phyloP scores from a whole-genome alignment of 441 rosid species.

The Euphorbia schlechtendalii region DNA sequence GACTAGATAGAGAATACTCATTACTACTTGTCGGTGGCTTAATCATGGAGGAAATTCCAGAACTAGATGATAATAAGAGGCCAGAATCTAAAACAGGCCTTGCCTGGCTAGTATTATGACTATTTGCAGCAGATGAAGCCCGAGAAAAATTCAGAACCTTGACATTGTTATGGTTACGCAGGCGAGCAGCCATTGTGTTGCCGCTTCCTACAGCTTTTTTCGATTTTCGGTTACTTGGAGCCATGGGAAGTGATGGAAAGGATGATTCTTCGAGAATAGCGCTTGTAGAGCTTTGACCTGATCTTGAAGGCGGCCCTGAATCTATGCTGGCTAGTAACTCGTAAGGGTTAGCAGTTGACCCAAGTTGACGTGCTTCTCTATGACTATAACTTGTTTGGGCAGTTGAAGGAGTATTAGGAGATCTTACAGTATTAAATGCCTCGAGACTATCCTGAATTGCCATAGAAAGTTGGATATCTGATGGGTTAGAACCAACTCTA shows the following conservation, averaged over 20 bases:
- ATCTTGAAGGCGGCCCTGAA: conserved; percentile 47
- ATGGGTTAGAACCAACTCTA: conserved; percentile 26
- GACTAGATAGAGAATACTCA: neutral
- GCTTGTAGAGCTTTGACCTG: conserved; percentile 31
- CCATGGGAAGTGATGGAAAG: conserved; percentile 62
- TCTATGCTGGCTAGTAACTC: conserved; percentile 40
- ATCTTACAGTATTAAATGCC: conserved; percentile 9
- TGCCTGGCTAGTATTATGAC: conserved; percentile 13
- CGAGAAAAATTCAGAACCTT: conserved; percentile 23
- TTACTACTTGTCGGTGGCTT: conserved; percentile 1
- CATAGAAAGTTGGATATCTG: conserved; percentile 31
- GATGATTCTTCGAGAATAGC: conserved; percentile 52
- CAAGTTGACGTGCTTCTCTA: conserved; percentile 27
- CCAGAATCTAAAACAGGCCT: conserved; percentile 4
- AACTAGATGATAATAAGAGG: conserved; percentile 8
- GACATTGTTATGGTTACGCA: conserved; percentile 20
- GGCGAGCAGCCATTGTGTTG: conserved; percentile 32
- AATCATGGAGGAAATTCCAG: neutral
- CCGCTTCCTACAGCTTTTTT: conserved; percentile 23
- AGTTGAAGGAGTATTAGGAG: neutral
- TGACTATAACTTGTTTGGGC: conserved; percentile 22
- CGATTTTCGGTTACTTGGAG: conserved; percentile 29
- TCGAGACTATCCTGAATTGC: conserved; percentile 18
- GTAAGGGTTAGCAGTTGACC: conserved; percentile 46
- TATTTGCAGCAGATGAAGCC: conserved; percentile 22